A percentile compares a stretch with the other conserved stretches of the same genome.
These are phyloP conservation scores for Chytriomyces confervae DNA, from an alignment of 192 early-diverging fungal species.

Conservation along the genomic window DNA sequence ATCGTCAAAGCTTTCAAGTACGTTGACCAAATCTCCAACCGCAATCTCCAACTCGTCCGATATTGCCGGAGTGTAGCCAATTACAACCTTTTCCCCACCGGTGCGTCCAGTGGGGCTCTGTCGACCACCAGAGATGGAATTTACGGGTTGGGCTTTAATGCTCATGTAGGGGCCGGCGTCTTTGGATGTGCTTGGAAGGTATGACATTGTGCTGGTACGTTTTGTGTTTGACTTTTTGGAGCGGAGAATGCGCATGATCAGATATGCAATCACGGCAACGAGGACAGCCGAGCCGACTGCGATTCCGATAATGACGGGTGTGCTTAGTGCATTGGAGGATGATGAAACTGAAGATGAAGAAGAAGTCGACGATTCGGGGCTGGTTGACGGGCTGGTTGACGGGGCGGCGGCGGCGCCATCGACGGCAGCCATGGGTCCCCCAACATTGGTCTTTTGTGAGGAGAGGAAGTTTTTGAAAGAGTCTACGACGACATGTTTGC, in stretches of 20 bases:
- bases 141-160: no score
- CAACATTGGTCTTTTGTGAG: no score
- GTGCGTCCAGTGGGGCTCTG: no score
- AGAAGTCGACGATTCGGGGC: neutral
- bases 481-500: no score
- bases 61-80: neutral
- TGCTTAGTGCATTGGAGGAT: neutral
- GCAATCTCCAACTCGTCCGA: neutral
- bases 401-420: neutral
- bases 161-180: no score
- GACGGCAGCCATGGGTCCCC: no score
- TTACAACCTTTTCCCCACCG: neutral
- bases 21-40: neutral
- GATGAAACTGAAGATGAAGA: neutral
- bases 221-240: no score
- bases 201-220: no score
- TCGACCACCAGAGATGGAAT: no score
- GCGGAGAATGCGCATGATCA: neutral
- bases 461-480: no score
- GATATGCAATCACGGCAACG: neutral
- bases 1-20: neutral
- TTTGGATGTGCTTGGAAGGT: no score
- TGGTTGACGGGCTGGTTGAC: neutral
- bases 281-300: neutral
- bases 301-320: neutral